These are phyloP conservation scores for Achaetomium macrosporum DNA, from an alignment of 2,329 filamentous ascomycete genomes.

Conservation along the genomic window DNA sequence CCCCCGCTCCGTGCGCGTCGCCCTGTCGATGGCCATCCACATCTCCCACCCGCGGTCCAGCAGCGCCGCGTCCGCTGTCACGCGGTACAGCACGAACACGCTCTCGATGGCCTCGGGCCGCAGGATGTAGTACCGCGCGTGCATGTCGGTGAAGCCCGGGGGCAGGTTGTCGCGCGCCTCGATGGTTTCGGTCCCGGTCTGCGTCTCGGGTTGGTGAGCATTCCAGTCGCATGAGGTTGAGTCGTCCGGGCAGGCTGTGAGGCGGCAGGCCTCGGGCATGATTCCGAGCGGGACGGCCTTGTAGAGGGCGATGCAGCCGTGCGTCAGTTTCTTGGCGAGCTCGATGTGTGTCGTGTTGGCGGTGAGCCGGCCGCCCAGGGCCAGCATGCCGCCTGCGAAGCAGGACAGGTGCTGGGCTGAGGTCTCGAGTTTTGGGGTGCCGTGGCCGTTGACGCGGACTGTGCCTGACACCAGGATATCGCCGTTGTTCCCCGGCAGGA, in stretches of 20 bases:
- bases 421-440: slow-evolving; percentile 28
- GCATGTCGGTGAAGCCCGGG: slow-evolving; percentile 21
- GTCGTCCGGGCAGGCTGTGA: slow-evolving; percentile 29
- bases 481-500: not conserved
- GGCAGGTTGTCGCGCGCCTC: not conserved
- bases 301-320: slow-evolving; percentile 52
- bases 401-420: slow-evolving; percentile 38
- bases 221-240: slow-evolving; percentile 27
- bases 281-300: slow-evolving; percentile 43
- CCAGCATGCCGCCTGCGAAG: slow-evolving; percentile 41
- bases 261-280: slow-evolving; percentile 46
- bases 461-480: slow-evolving; percentile 56
- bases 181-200: not conserved
- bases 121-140: slow-evolving; percentile 39
- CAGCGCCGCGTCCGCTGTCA: slow-evolving; percentile 41
- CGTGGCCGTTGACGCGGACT: slow-evolving; percentile 27
- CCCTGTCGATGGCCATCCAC: slow-evolving; percentile 39
- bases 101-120: slow-evolving; percentile 49
- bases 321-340: slow-evolving; percentile 42
- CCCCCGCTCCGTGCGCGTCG: slow-evolving; percentile 35
- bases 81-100: slow-evolving; percentile 46
- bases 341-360: slow-evolving; percentile 35
- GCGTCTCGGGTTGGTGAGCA: not conserved
- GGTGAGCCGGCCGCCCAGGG: slow-evolving; percentile 35
- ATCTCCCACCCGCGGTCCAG: slow-evolving; percentile 43